Evolutionary conservation across 768 basidiomycete genomes (phyloP).

Genomic region (Boletus edulis): DNA sequence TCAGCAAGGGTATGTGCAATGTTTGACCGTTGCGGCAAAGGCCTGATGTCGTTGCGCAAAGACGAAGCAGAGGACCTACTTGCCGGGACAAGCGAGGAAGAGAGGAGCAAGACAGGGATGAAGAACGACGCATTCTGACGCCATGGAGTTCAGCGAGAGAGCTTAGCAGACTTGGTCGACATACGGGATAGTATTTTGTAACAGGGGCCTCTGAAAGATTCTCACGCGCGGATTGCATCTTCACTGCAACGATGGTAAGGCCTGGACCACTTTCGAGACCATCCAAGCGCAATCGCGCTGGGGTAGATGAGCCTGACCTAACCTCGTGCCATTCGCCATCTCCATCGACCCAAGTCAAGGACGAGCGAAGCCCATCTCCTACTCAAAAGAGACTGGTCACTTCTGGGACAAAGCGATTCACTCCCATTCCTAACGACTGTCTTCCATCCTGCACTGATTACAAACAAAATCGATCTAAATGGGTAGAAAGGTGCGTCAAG

Average conservation of each 20-base stretch:
- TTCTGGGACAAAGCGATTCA: conserved; percentile 27
- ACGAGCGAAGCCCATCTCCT: conserved; percentile 21
- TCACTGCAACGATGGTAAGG: not conserved
- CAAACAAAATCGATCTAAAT: conserved; percentile 20
- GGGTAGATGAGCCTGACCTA: not conserved
- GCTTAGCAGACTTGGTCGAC: not conserved
- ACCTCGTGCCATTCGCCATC: not conserved
- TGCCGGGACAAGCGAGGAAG: conserved; percentile 6
- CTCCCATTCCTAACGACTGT: conserved; percentile 28
- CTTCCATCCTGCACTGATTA: conserved; percentile 16
- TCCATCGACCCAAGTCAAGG: conserved; percentile 12
- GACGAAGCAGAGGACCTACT: conserved; percentile 23
- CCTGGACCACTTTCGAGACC: not conserved
- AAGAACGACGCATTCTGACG: conserved; percentile 25
- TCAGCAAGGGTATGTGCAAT: not conserved
- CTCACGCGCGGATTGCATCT: not conserved
- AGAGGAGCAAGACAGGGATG: conserved; percentile 16
- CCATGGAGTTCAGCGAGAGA: not conserved
- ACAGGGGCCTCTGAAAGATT: not conserved
- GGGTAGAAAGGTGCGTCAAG: conserved; percentile 16
- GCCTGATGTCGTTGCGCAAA: not conserved
- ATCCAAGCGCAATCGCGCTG: conserved; percentile 15
- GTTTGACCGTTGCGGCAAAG: not conserved
- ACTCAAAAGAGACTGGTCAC: conserved; percentile 21
- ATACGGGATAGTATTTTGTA: no score